Percentiles rank a stretch among this genome's conserved stretches.
Conservation (phyloP, 2,329 filamentous ascomycete species). For the Ophiostoma australiae region DNA sequence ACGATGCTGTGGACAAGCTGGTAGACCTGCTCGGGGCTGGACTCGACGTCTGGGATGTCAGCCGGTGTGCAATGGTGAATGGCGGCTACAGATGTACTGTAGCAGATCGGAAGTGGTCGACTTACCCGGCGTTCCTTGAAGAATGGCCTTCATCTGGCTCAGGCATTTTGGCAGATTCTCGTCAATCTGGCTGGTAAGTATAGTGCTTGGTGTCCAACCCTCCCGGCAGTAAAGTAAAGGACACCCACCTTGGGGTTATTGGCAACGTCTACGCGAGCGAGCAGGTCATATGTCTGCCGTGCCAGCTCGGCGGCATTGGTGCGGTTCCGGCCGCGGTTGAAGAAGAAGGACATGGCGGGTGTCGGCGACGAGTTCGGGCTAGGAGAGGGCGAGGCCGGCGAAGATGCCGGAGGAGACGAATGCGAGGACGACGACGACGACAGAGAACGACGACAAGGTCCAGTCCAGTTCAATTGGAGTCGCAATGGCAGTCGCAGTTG, state of each 20-base stretch:
- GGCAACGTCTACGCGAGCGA: conserved; percentile 27
- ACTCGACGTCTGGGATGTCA: conserved; percentile 64
- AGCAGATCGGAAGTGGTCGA: conserved; percentile 8
- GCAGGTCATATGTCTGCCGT: conserved; percentile 28
- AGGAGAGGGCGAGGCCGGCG: neutral
- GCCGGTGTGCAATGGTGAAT: neutral
- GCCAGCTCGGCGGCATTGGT: conserved; percentile 30
- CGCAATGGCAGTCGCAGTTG: too few relatives aligned
- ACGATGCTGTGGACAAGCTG: conserved; percentile 80
- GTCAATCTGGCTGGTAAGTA: conserved; percentile 42
- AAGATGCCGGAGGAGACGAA: neutral
- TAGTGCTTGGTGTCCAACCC: neutral
- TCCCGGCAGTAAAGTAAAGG: neutral
- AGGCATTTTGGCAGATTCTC: conserved; percentile 75
- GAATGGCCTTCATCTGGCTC: conserved; percentile 82
- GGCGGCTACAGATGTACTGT: neutral
- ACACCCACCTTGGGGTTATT: conserved; percentile 23
- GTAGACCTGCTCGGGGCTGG: conserved; percentile 80
- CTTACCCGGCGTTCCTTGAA: conserved; percentile 88
- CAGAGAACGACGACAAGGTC: neutral
- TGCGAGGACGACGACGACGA: neutral
- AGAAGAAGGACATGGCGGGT: conserved; percentile 30
- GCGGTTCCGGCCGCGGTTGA: conserved; percentile 29
- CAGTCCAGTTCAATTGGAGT: neutral
- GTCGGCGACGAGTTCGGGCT: neutral